These are phyloP conservation scores for Coemansia sp. DNA, from an alignment of 192 early-diverging fungal genomes.

Conservation along the genomic window DNA sequence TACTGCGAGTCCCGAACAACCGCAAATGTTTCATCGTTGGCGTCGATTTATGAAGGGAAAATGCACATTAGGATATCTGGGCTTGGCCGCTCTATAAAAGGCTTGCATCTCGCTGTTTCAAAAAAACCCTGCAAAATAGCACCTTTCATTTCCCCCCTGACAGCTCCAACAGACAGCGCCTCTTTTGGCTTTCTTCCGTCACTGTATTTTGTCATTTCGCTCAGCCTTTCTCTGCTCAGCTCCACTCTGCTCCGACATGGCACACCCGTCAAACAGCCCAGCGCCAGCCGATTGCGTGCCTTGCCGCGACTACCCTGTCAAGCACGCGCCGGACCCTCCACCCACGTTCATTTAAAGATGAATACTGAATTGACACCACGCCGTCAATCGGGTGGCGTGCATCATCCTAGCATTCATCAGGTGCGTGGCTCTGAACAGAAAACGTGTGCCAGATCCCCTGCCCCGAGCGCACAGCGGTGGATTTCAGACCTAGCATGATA, in stretches of 20 bases:
- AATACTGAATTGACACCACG: too few relatives aligned
- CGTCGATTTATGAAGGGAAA: conserved; percentile 4
- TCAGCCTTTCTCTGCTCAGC: background rate
- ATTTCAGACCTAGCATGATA: too few relatives aligned
- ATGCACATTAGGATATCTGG: background rate
- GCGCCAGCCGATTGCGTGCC: conserved; percentile 25
- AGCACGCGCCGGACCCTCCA: conserved; percentile 49
- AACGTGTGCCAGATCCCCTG: too few relatives aligned
- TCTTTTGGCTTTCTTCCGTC: background rate
- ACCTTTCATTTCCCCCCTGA: background rate
- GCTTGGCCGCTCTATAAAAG: conserved; percentile 12
- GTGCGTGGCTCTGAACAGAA: background rate
- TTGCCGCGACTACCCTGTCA: conserved; percentile 49
- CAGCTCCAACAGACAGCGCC: background rate
- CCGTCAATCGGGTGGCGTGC: background rate
- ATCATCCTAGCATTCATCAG: background rate
- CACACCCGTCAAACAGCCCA: background rate
- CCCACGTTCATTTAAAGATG: conserved; percentile 21
- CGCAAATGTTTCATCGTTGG: conserved; percentile 28
- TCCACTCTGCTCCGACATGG: background rate
- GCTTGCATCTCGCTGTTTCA: conserved; percentile 30
- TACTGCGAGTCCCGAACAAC: conserved; percentile 18
- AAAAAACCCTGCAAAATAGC: conserved; percentile 12
- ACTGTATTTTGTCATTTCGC: background rate
- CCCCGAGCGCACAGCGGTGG: too few relatives aligned